These are phyloP conservation scores for Coemansia sp. DNA, from an alignment of 192 early-diverging fungal species.

Conservation along the genomic window DNA sequence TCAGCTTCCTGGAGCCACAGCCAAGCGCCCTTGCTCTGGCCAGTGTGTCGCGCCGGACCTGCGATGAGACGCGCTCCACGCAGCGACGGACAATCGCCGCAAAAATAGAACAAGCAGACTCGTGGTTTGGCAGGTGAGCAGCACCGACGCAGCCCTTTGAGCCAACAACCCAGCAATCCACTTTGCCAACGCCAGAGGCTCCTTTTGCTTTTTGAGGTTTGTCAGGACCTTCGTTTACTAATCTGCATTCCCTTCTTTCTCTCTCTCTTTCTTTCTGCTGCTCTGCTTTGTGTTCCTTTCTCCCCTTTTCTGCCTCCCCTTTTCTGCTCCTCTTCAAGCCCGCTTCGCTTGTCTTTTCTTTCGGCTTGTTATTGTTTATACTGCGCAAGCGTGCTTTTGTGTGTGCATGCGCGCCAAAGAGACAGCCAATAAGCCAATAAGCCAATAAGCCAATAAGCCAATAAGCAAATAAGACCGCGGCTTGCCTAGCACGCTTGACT, in stretches of 20 bases:
- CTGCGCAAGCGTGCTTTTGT: background rate
- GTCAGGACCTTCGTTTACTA: no score
- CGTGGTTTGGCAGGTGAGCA: background rate
- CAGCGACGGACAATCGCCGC: background rate
- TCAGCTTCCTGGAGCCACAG: no score
- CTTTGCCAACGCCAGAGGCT: no score
- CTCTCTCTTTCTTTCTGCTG: background rate
- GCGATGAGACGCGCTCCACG: no score
- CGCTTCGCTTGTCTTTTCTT: background rate
- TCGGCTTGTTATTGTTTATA: constrained; percentile 1
- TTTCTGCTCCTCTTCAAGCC: background rate
- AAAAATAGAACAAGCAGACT: constrained; percentile 1
- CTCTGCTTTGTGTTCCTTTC: background rate
- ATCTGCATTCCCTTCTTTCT: background rate
- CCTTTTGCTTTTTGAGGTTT: no score
- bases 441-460: no score
- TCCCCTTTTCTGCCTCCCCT: background rate
- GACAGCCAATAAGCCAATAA: background rate
- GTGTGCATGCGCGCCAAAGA: background rate
- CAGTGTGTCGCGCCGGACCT: no score
- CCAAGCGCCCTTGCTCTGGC: no score
- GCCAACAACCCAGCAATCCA: no score
- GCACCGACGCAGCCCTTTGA: background rate
- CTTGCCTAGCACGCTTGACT: background rate
- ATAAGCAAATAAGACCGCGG: no score